Evolutionary conservation across 805 yeast genomes (phyloP).

Genomic region (Yarrowia osloensis): DNA sequence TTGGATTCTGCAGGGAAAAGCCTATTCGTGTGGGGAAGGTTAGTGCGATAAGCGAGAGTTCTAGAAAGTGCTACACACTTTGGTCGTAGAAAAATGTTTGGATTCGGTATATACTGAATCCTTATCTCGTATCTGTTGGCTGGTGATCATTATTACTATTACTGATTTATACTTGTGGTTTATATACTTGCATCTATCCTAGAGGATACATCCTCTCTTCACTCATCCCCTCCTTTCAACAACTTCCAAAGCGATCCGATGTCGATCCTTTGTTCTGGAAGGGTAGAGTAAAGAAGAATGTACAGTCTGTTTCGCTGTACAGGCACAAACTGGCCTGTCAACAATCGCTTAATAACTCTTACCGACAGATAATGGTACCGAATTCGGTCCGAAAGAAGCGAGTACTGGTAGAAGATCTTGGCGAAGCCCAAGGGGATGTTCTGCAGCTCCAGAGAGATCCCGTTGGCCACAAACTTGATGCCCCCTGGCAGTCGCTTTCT

Average conservation of each 20-base stretch:
- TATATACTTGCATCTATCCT: no score
- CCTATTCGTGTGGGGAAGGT: constrained; percentile 8
- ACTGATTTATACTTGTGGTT: no score
- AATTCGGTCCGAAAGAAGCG: constrained; percentile 46
- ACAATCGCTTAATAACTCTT: constrained; percentile 46
- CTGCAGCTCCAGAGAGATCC: constrained; percentile 40
- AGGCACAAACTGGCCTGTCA: constrained; percentile 51
- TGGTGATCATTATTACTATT: neutral
- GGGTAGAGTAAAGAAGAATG: constrained; percentile 53
- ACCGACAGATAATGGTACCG: constrained; percentile 49
- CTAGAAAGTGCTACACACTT: no score
- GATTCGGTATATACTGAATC: no score
- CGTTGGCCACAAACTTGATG: constrained; percentile 39
- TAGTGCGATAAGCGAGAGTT: neutral
- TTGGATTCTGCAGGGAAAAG: no score
- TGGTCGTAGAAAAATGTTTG: no score
- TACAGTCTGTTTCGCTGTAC: constrained; percentile 55
- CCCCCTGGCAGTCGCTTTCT: constrained; percentile 69
- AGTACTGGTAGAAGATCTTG: constrained; percentile 54
- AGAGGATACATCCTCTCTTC: no score
- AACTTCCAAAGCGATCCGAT: constrained; percentile 18
- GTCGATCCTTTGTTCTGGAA: constrained; percentile 49
- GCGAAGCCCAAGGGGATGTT: constrained; percentile 51
- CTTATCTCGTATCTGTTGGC: no score
- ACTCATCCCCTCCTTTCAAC: neutral